Base-by-base conservation (phyloP, 352 stramenopile species). In the Pythium folliculosum region DNA sequence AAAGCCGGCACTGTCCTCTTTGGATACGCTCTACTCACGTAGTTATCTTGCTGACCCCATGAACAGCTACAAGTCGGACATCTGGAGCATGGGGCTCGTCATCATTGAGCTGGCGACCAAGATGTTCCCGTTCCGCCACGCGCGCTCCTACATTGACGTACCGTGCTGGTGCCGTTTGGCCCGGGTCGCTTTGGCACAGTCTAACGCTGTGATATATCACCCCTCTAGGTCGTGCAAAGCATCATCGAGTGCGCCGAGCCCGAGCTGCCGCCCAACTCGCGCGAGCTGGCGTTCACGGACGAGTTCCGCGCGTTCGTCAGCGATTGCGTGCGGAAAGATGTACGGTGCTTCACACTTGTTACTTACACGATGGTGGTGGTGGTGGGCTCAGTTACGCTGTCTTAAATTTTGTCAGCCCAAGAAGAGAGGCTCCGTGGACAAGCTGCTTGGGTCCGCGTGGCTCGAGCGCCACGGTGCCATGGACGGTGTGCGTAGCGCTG, bases 1-100 rank as follows among this genome's bases (percentile, higher is more conserved):
- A 5, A 5, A 2, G 27, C 3, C 5, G 27, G 5, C 5, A 32
- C 27, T 2, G 27, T 32, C 27, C 27, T 32, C 5, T 32, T 32
- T 5, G 27, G 27, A 6, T 32, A 5, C 27, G n/a, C n/a, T n/a
- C 27, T 32, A 32, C 27, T 32, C 27, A 32, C 27, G 27, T 32
- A 2, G 2, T 32, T 5, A 2, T 6, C 5, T 32, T 32, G 27
- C 27, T 43, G 37, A 43, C 37, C 3, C n/a, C 22, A 35, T 22
- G 9, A 10, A 49, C 21, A 91, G 83, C 73, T 92, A 88, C 74
- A 88, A 88, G 76, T 90, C 80, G 10, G 85, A 93, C 50, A 80
- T 93, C 23, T 93, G 85, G 85, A 90, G 82, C 50, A 68, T 93
- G 21, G 83, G 85, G 0, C 82, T 93, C 30, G 82, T 91, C 30